Evolutionary conservation across 495 filamentous ascomycete species (phyloP).

Genomic region (Lindgomyces ingoldianus): DNA sequence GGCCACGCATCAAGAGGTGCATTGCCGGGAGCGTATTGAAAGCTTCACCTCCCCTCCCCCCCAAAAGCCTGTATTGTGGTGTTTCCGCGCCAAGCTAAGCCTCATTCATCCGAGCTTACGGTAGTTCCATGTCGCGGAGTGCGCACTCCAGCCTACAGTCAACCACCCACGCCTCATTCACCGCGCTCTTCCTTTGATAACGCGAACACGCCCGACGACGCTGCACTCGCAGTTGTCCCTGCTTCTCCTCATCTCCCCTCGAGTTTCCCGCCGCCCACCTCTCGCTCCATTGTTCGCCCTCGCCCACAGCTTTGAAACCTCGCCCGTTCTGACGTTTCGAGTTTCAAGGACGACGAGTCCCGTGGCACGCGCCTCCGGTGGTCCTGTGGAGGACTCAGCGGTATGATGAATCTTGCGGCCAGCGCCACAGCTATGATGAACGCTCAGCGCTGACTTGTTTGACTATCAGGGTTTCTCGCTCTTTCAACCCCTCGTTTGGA

Average conservation of each 20-base stretch:
- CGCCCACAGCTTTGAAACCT: slow-evolving; percentile 34
- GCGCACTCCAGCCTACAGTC: not conserved
- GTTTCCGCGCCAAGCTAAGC: not conserved
- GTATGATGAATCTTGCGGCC: slow-evolving; percentile 23
- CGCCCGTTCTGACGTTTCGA: slow-evolving; percentile 29
- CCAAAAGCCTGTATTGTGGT: not conserved
- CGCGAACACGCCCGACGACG: slow-evolving; percentile 7
- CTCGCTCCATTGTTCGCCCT: slow-evolving; percentile 25
- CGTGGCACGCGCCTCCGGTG: slow-evolving; percentile 34
- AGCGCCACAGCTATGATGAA: slow-evolving; percentile 8
- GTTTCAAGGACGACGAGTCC: slow-evolving; percentile 32
- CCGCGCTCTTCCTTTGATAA: slow-evolving; percentile 18
- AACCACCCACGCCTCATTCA: slow-evolving; percentile 6
- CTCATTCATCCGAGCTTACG: not conserved
- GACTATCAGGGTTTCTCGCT: slow-evolving; percentile 19
- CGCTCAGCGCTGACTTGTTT: slow-evolving; percentile 24
- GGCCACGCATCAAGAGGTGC: not conserved
- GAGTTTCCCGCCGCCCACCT: not conserved
- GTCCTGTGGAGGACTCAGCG: slow-evolving; percentile 26
- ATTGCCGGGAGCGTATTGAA: not conserved
- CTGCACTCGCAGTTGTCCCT: slow-evolving; percentile 20
- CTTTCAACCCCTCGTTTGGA: slow-evolving; percentile 37
- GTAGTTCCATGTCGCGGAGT: not conserved
- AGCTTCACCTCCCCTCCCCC: not conserved
- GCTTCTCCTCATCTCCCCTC: not conserved